phyloP scores from a whole-genome alignment of 768 basidiomycete species.

The Dictyophora rubrovolvata region DNA sequence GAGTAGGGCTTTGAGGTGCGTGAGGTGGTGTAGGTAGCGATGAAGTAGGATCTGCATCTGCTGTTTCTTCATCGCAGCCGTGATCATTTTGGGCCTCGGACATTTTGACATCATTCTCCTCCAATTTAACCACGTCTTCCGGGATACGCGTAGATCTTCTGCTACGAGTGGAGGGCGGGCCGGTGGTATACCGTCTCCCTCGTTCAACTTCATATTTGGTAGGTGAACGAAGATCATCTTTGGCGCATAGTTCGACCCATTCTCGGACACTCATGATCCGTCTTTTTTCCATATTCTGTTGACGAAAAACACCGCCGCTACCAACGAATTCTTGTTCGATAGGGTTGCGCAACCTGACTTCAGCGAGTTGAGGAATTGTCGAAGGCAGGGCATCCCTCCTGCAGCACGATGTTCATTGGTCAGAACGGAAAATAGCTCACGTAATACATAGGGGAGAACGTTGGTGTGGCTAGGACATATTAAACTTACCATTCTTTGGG shows the following conservation, averaged over 20 bases:
- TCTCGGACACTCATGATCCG: conserved; percentile 76
- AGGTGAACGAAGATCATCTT: conserved; percentile 65
- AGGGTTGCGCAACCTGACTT: conserved; percentile 75
- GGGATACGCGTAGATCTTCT: neutral
- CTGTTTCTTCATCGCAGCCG: neutral
- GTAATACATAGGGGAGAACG: conserved; percentile 11
- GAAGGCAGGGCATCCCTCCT: conserved; percentile 69
- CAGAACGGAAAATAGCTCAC: conserved; percentile 8
- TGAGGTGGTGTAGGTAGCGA: conserved; percentile 5
- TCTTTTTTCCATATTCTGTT: conserved; percentile 85
- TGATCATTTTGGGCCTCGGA: conserved; percentile 6
- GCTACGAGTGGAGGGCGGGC: neutral
- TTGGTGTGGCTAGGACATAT: neutral
- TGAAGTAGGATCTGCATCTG: neutral
- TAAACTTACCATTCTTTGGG: conserved; percentile 79
- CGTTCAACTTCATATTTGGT: conserved; percentile 51
- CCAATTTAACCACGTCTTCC: neutral
- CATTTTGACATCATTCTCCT: neutral
- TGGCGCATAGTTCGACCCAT: conserved; percentile 70
- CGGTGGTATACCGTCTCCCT: conserved; percentile 22
- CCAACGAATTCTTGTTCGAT: conserved; percentile 94
- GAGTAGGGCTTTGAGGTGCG: neutral
- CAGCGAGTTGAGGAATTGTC: conserved; percentile 56
- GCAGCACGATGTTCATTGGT: conserved; percentile 10
- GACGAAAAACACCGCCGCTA: conserved; percentile 74